These are phyloP conservation scores for Polytrichum formosum DNA, from an alignment of 225 moss, liverwort and hornwort species.

Conservation along the genomic window DNA sequence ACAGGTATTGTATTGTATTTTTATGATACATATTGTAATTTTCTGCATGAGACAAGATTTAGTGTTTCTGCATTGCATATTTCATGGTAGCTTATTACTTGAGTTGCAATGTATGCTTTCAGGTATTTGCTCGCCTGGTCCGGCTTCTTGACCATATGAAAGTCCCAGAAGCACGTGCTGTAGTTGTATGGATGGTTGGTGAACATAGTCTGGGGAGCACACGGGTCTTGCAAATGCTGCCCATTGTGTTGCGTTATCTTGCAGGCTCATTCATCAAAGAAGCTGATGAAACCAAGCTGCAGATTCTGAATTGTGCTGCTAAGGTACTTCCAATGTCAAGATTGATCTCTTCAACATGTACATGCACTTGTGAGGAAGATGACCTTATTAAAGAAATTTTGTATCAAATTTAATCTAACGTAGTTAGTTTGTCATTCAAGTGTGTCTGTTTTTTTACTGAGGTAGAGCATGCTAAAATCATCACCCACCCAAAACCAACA, in stretches of 20 bases:
- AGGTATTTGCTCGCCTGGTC: slow-evolving; percentile 85
- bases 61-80: too few species aligned
- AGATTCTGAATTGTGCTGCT: slow-evolving; percentile 84
- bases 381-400: too few species aligned
- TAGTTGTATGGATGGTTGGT: slow-evolving; percentile 95
- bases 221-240: slow-evolving; percentile 62
- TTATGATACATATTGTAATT: too few species aligned
- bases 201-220: slow-evolving; percentile 68
- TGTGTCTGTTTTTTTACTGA: too few species aligned
- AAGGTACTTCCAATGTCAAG: slow-evolving; percentile 54
- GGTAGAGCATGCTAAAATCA: too few species aligned
- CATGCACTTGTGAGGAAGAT: too few species aligned
- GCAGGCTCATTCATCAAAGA: slow-evolving; percentile 81
- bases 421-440: too few species aligned
- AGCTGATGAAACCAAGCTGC: slow-evolving; percentile 83
- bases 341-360: slow-evolving; percentile 6
- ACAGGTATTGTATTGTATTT: too few species aligned
- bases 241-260: slow-evolving; percentile 82
- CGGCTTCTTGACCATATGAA: slow-evolving; percentile 83
- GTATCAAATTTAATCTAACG: too few species aligned
- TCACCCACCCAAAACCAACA: too few species aligned
- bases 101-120: slow-evolving; percentile 2
- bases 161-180: slow-evolving; percentile 85
- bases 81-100: too few species aligned
- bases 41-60: too few species aligned